Conservation (phyloP, 2,329 filamentous ascomycete species). For the Hymenotorrendiella dingleyae region DNA sequence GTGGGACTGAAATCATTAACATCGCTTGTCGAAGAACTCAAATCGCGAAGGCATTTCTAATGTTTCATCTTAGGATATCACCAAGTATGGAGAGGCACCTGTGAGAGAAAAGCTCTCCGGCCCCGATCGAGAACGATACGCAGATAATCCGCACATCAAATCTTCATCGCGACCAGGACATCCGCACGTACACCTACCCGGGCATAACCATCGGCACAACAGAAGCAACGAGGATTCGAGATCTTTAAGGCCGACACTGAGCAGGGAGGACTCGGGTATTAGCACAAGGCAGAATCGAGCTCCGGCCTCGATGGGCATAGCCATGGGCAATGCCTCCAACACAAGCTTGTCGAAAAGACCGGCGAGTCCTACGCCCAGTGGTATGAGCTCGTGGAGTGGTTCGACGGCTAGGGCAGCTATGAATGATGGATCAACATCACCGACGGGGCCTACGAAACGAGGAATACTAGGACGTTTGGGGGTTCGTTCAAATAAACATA, state of each 20-base stretch:
- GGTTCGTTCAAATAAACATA: slow-evolving; percentile 32
- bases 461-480: slow-evolving; percentile 28
- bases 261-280: slow-evolving; percentile 65
- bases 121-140: slow-evolving; percentile 63
- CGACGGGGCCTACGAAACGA: slow-evolving; percentile 28
- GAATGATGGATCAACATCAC: slow-evolving; percentile 44
- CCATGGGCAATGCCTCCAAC: slow-evolving; percentile 24
- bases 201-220: slow-evolving; percentile 62
- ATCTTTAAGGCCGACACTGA: slow-evolving; percentile 63
- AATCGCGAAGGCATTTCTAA: slow-evolving; percentile 5
- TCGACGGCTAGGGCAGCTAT: slow-evolving; percentile 13
- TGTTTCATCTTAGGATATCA: slow-evolving; percentile 54
- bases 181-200: slow-evolving; percentile 56
- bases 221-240: slow-evolving; percentile 62
- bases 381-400: slow-evolving; percentile 51
- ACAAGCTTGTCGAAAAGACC: slow-evolving; percentile 49
- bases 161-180: slow-evolving; percentile 57
- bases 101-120: slow-evolving; percentile 65
- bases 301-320: slow-evolving; percentile 25
- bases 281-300: slow-evolving; percentile 42
- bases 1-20: not conserved
- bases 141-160: slow-evolving; percentile 44
- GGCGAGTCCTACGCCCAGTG: slow-evolving; percentile 76
- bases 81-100: slow-evolving; percentile 70
- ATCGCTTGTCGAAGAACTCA: not conserved